Conservation (phyloP, 768 basidiomycete species). For the Boletus huronensis region DNA sequence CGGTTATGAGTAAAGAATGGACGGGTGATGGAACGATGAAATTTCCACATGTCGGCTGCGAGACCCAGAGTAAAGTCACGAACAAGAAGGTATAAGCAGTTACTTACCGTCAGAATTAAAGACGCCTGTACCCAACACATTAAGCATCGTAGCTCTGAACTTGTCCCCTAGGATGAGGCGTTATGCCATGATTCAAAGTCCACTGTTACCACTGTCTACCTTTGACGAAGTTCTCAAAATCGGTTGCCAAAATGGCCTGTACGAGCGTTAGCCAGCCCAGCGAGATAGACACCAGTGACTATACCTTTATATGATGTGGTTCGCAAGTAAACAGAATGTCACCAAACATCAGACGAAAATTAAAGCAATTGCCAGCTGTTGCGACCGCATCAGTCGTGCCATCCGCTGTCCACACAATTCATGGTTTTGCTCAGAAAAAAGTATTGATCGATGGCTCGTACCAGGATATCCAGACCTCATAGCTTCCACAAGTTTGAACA, state of each 20-base stretch:
- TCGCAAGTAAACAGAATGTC: constrained; percentile 45
- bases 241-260: constrained; percentile 47
- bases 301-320: constrained; percentile 52
- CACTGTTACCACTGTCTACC: constrained; percentile 30
- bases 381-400: constrained; percentile 35
- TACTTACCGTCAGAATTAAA: constrained; percentile 63
- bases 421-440: not conserved
- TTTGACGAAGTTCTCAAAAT: constrained; percentile 59
- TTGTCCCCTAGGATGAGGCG: constrained; percentile 18
- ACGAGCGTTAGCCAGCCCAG: not conserved
- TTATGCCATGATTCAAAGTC: not conserved
- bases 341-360: constrained; percentile 44
- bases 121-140: constrained; percentile 59
- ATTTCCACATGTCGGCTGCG: constrained; percentile 52
- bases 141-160: constrained; percentile 42
- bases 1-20: constrained; percentile 62
- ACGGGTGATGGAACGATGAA: constrained; percentile 61
- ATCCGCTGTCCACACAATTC: constrained; percentile 35
- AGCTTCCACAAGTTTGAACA: constrained; percentile 34
- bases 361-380: constrained; percentile 41
- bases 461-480: constrained; percentile 49
- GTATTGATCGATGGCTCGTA: constrained; percentile 20
- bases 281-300: not conserved
- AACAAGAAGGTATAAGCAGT: not conserved
- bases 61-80: constrained; percentile 10